Base-by-base conservation (phyloP, 495 filamentous ascomycete genomes). In the Entonaema liquescens region DNA sequence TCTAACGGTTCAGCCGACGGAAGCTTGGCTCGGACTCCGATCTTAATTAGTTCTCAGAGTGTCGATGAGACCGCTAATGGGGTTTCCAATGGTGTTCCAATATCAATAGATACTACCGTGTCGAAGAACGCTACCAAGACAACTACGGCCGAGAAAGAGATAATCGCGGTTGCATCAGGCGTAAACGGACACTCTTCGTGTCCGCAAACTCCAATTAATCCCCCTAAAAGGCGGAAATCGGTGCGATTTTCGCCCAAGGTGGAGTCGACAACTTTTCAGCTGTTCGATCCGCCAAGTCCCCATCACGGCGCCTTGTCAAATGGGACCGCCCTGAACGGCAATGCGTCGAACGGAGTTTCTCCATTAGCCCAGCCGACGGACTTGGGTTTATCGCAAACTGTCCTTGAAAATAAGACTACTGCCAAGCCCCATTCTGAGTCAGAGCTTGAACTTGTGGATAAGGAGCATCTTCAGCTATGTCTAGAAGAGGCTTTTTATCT, bases 401-500 rank as follows among this genome's bases (percentile, higher is more conserved):
- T 52, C 9, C 38, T 59, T 8, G 68, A 70, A 29, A 28, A 54
- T 11, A 35, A n/a, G 0, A 26, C 23, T 31, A 11, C 9, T 26
- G 17, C 52, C 3, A 36, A 54, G n/a, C 29, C 53, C 13, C 67
- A 4, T 42, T 56, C 70, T 2, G 47, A 64, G 9, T 28, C n/a
- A 7, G 25, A 67, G 4, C 53, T 38, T 12, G 74, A 80, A 31
- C 81, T 97, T 42, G 71, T 84, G 52, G 89, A 98, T 75, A 88
- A 94, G 80, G 95, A 99, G 68, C 94, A 97, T 74, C 89, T 97
- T 31, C 95, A 99, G 75, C 83, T 98, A 19, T 92, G 90, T 7
- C 86, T 89, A 2, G 95, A 97, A 76, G 95, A 99, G 81, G 89
- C 93, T 2, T 96, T 98, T 80, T 99, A 97, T 80, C 86, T 99